These are phyloP conservation scores for Aureobasidium sp. DNA, from an alignment of 2,329 filamentous ascomycete genomes.

Conservation along the genomic window DNA sequence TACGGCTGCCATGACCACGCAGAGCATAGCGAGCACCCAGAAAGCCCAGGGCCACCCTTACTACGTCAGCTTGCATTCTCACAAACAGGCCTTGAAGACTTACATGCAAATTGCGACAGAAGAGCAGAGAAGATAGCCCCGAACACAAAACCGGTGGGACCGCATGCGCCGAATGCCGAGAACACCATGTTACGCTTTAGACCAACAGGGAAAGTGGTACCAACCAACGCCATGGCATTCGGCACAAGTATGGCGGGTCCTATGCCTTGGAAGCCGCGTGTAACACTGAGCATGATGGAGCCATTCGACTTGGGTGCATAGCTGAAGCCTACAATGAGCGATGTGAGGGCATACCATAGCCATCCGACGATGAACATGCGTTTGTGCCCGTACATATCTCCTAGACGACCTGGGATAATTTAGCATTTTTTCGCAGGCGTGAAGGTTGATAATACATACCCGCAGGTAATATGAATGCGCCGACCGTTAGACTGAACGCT, in stretches of 20 bases:
- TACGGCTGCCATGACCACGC: constrained; percentile 21
- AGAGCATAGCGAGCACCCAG: constrained; percentile 27
- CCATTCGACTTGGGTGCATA: constrained; percentile 24
- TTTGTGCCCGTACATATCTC: constrained; percentile 40
- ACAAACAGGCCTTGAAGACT: constrained; percentile 40
- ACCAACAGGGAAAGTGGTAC: constrained; percentile 28
- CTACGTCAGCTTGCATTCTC: constrained; percentile 26
- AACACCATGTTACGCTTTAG: constrained; percentile 35
- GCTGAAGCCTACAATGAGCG: constrained; percentile 33
- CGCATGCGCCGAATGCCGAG: constrained; percentile 31
- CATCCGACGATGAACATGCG: constrained; percentile 35
- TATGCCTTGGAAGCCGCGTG: constrained; percentile 35
- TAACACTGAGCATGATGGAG: constrained; percentile 32
- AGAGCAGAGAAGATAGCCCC: constrained; percentile 30
- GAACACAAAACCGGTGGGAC: constrained; percentile 31
- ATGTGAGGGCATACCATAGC: constrained; percentile 35
- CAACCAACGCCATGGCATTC: constrained; percentile 33
- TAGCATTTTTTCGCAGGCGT: background rate
- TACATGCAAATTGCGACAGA: constrained; percentile 28
- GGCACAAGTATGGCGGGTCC: constrained; percentile 32
- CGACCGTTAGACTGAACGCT: constrained; percentile 37
- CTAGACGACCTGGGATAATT: constrained; percentile 27
- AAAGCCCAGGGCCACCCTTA: constrained; percentile 30
- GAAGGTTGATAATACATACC: constrained; percentile 18
- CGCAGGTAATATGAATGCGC: constrained; percentile 40